Percentiles rank a stretch among this genome's conserved stretches.
phyloP scores from a whole-genome alignment of 2,329 filamentous ascomycete species.

The Pochonia chlamydosporia region DNA sequence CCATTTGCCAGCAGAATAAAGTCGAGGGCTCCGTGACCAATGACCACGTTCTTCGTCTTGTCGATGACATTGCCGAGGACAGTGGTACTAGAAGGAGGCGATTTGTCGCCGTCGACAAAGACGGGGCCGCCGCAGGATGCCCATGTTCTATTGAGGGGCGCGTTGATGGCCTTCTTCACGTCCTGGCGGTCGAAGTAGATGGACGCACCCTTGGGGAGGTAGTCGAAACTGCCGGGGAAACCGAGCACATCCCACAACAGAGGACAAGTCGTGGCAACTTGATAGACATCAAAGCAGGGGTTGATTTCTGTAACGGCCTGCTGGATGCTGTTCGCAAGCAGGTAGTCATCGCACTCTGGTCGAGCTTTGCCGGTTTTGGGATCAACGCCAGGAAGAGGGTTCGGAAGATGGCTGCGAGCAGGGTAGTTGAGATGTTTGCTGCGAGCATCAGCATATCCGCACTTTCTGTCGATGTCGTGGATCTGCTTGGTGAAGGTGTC shows the following conservation, averaged over 20 bases:
- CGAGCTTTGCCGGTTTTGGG: slow-evolving; percentile 27
- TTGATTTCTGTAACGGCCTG: slow-evolving; percentile 54
- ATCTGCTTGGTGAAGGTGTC: slow-evolving; percentile 24
- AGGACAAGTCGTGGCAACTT: slow-evolving; percentile 65
- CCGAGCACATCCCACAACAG: slow-evolving; percentile 65
- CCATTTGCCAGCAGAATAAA: slow-evolving; percentile 63
- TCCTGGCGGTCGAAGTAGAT: slow-evolving; percentile 66
- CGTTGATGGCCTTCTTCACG: slow-evolving; percentile 64
- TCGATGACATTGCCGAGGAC: slow-evolving; percentile 63
- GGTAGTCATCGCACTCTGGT: slow-evolving; percentile 38
- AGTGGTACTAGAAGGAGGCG: not conserved
- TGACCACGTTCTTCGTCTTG: slow-evolving; percentile 62
- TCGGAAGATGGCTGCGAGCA: slow-evolving; percentile 39
- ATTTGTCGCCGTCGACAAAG: slow-evolving; percentile 22
- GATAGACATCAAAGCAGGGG: slow-evolving; percentile 71
- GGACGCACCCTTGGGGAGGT: slow-evolving; percentile 47
- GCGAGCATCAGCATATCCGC: slow-evolving; percentile 56
- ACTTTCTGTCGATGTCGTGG: slow-evolving; percentile 31
- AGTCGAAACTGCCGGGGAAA: slow-evolving; percentile 59
- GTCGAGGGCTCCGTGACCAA: slow-evolving; percentile 68
- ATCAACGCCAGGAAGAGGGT: slow-evolving; percentile 9
- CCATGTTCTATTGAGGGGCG: slow-evolving; percentile 46
- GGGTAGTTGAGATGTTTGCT: slow-evolving; percentile 60
- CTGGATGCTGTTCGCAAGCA: slow-evolving; percentile 49
- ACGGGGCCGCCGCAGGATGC: slow-evolving; percentile 46